phyloP scores from a whole-genome alignment of 768 basidiomycete genomes.

The Boletus bicolor region DNA sequence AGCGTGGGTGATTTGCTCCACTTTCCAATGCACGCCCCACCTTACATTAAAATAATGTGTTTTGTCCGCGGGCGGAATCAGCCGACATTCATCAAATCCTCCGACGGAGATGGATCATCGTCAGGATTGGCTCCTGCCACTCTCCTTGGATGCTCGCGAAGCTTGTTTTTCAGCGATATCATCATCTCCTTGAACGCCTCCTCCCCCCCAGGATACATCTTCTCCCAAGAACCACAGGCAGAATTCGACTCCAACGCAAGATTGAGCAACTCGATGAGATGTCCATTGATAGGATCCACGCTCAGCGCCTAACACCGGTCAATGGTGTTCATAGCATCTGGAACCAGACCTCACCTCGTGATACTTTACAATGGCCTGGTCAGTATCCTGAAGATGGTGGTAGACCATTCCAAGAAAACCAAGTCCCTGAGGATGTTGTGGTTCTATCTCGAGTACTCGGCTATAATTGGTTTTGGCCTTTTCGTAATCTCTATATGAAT shows the following conservation, averaged over 20 bases:
- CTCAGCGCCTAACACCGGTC: slow-evolving; percentile 57
- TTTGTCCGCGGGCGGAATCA: slow-evolving; percentile 20
- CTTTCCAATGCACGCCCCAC: slow-evolving; percentile 8
- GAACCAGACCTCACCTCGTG: slow-evolving; percentile 66
- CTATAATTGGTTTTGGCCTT: slow-evolving; percentile 74
- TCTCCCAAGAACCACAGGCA: slow-evolving; percentile 34
- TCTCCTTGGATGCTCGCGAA: slow-evolving; percentile 25
- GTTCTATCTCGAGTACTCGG: slow-evolving; percentile 81
- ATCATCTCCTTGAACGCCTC: slow-evolving; percentile 34
- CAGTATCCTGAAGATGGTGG: slow-evolving; percentile 68
- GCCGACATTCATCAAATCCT: slow-evolving; percentile 33
- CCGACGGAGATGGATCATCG: slow-evolving; percentile 17
- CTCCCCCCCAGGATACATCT: slow-evolving; percentile 33
- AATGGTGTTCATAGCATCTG: background rate
- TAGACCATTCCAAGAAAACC: slow-evolving; percentile 88
- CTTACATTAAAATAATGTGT: slow-evolving; percentile 26
- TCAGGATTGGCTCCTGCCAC: slow-evolving; percentile 11
- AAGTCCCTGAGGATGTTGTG: slow-evolving; percentile 77
- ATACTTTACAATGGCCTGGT: slow-evolving; percentile 84
- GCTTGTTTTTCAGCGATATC: slow-evolving; percentile 30
- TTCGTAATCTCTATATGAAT: slow-evolving; percentile 42
- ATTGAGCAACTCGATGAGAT: slow-evolving; percentile 77
- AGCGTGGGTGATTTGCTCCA: slow-evolving; percentile 27
- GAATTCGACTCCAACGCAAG: slow-evolving; percentile 62
- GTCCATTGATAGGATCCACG: slow-evolving; percentile 78